These are phyloP conservation scores for Teunomyces pallodes DNA, from an alignment of 805 yeast species.

Conservation along the genomic window DNA sequence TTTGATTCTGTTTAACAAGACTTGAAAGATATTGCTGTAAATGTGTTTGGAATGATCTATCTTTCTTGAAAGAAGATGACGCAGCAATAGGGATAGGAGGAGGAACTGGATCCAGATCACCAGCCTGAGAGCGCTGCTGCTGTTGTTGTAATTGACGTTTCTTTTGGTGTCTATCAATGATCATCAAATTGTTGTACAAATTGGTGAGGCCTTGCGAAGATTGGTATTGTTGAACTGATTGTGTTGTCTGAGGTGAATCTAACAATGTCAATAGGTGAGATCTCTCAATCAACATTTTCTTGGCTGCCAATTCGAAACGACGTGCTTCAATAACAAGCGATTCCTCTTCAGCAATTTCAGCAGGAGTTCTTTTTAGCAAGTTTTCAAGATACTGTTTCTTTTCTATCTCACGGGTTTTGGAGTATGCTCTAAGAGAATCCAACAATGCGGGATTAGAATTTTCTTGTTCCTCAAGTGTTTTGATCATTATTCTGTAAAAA, in stretches of 20 bases:
- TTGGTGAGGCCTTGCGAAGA: slow-evolving; percentile 89
- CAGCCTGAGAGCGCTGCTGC: slow-evolving; percentile 11
- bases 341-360: slow-evolving; percentile 97
- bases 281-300: slow-evolving; percentile 81
- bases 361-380: slow-evolving; percentile 80
- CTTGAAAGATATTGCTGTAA: slow-evolving; percentile 42
- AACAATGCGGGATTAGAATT: slow-evolving; percentile 46
- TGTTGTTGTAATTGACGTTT: slow-evolving; percentile 47
- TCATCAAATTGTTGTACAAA: slow-evolving; percentile 74
- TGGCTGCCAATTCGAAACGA: slow-evolving; percentile 87
- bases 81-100: slow-evolving; percentile 59
- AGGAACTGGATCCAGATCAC: slow-evolving; percentile 47
- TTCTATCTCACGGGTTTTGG: slow-evolving; percentile 68
- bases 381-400: slow-evolving; percentile 79
- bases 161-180: slow-evolving; percentile 59
- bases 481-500: slow-evolving; percentile 67
- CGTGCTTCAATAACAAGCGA: slow-evolving; percentile 90
- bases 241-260: slow-evolving; percentile 83
- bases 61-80: slow-evolving; percentile 45
- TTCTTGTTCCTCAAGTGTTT: slow-evolving; percentile 40
- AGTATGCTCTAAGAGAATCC: slow-evolving; percentile 60
- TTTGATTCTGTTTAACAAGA: slow-evolving; percentile 32
- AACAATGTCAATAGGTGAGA: slow-evolving; percentile 71
- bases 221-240: slow-evolving; percentile 69
- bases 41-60: slow-evolving; percentile 43